phyloP scores from a whole-genome alignment of 108 stramenopile species.

The Pseudonitzschia pungens region DNA sequence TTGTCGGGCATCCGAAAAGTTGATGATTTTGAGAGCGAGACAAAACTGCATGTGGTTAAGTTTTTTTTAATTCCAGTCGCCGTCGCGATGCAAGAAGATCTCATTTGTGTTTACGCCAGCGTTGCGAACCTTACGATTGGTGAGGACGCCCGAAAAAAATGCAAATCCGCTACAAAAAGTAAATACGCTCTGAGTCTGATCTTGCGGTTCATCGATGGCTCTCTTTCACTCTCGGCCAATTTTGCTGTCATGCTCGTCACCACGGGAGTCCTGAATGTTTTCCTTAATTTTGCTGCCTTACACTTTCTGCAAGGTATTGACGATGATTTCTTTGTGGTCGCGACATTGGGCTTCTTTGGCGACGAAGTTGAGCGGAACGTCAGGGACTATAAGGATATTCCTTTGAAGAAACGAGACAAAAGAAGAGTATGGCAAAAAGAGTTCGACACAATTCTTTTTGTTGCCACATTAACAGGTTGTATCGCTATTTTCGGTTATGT shows the following conservation, averaged over 20 bases:
- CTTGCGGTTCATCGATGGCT: conserved; percentile 48
- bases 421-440: neutral
- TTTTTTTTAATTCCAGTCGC: conserved; percentile 55
- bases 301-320: conserved; percentile 62
- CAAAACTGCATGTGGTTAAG: conserved; percentile 28
- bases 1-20: neutral
- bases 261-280: conserved; percentile 40
- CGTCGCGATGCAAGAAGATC: conserved; percentile 60
- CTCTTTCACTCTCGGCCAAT: conserved; percentile 47
- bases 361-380: conserved; percentile 4
- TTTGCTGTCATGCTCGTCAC: conserved; percentile 50
- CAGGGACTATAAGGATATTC: neutral
- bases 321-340: conserved; percentile 52
- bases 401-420: neutral
- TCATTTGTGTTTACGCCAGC: conserved; percentile 45
- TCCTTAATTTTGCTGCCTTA: conserved; percentile 68
- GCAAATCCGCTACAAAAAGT: conserved; percentile 30
- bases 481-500: too few species aligned
- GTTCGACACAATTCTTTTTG: neutral
- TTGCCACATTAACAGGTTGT: neutral
- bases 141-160: conserved; percentile 20
- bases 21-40: neutral
- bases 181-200: conserved; percentile 32
- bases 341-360: conserved; percentile 35
- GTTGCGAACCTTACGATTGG: conserved; percentile 48